Evolutionary conservation across 768 basidiomycete genomes (phyloP), one percentile per base, ranked within the genome.

Genomic region (Coprinopsis marcescibilis): DNA sequence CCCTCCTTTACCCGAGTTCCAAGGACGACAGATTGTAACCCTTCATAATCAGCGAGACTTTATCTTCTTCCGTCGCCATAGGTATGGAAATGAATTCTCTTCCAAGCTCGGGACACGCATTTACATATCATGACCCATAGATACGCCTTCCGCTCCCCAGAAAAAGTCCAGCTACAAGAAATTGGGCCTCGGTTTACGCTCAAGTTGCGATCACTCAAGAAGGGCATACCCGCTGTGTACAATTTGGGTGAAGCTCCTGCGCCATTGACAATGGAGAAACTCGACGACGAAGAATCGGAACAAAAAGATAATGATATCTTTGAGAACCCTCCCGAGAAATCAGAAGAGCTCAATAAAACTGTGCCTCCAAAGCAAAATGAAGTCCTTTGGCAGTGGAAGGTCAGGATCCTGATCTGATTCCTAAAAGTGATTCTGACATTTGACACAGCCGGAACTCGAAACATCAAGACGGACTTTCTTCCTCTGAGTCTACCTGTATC

Each of bases 21-120:
- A 92, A 66, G 96, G 96, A 26, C 72, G 96, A 24, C 96, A 99
- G 64, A 94, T 97, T 8, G 94, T 98, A 11, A 96, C 95, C 2
- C 72, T 98, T 15, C 96, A 98, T 60, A 97, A 97, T 59, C 93
- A 96, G 62, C 80, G 96, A 38, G 96, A 99, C 68, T 99, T 98
- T 66, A 67, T 99, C 48, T 99, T 99, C 71, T 95, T 99, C 72
- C 73, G 96, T 52, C 75, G 96, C 48, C 96, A 98, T 71, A 79
- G 96, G 83, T 95, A 50, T 43, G 78, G 59, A 25, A 3, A 19
- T 42, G 19, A 2, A 35, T 23, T 35, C 20, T n/a, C n/a, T n/a
- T n/a, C n/a, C n/a, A 14, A 5, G 42, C 52, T 48, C 49, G 51
- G 5, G 44, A 51, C 24, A 21, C 30, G 26, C 43, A 37, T 38